phyloP scores from a whole-genome alignment of 2,329 filamentous ascomycete species.

The Penicillium sp. region DNA sequence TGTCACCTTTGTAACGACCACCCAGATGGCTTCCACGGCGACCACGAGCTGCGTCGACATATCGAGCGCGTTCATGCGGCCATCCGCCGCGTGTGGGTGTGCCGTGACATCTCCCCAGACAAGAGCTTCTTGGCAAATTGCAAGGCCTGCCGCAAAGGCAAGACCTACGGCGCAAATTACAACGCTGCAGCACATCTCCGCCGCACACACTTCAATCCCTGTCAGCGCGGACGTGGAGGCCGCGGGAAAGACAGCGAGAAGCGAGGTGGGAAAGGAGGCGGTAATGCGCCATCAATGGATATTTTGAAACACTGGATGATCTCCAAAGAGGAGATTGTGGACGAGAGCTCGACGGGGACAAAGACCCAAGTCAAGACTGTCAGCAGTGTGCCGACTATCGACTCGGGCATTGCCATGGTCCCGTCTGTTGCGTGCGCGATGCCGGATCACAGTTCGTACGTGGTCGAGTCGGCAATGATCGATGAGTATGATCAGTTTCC shows the following conservation, averaged over 20 bases:
- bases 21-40: constrained; percentile 78
- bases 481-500: constrained; percentile 34
- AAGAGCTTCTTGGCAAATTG: constrained; percentile 73
- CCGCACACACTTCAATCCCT: constrained; percentile 81
- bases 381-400: background rate
- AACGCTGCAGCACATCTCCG: constrained; percentile 91
- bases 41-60: constrained; percentile 77
- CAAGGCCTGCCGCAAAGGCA: constrained; percentile 76
- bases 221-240: constrained; percentile 57
- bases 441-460: constrained; percentile 9
- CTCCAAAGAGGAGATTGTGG: constrained; percentile 55
- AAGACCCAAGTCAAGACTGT: background rate
- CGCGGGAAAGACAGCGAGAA: constrained; percentile 61
- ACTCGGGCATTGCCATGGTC: constrained; percentile 1
- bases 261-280: constrained; percentile 63
- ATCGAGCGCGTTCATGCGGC: constrained; percentile 66
- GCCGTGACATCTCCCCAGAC: constrained; percentile 60
- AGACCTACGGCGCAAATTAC: constrained; percentile 88
- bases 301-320: constrained; percentile 63
- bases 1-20: constrained; percentile 72
- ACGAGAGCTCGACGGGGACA: background rate
- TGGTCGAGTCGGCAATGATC: constrained; percentile 30
- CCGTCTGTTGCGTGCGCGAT: background rate
- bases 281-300: constrained; percentile 64
- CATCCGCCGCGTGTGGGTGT: constrained; percentile 63